Conservation (phyloP, 192 early-diverging fungal genomes). For the Endogone sp. region DNA sequence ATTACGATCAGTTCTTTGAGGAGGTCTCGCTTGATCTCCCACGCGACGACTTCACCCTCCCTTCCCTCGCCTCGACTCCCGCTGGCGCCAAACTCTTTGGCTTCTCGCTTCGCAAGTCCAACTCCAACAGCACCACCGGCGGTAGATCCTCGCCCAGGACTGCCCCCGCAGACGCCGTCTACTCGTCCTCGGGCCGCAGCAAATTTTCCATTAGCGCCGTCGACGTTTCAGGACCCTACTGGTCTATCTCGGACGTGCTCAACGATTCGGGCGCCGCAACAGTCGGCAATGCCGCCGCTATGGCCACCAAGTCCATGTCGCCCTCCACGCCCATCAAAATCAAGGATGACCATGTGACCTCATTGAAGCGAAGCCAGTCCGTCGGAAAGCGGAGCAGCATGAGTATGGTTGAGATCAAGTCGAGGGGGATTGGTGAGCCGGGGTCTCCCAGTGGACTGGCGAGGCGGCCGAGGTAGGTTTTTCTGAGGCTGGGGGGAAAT, state of each 20-base stretch:
- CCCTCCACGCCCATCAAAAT: not conserved
- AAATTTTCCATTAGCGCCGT: conserved; percentile 1
- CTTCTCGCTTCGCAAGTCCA: conserved; percentile 19
- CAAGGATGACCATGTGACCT: not conserved
- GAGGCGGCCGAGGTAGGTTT: conserved; percentile 25
- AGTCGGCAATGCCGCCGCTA: not conserved
- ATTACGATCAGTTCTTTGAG: conserved; percentile 36
- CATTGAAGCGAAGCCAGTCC: not conserved
- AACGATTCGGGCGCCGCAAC: not conserved
- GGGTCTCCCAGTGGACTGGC: conserved; percentile 6
- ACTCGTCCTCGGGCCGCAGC: not conserved
- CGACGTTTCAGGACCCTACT: conserved; percentile 30
- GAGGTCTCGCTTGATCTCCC: conserved; percentile 36
- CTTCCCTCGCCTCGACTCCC: not conserved
- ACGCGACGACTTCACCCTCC: conserved; percentile 8
- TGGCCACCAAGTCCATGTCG: not conserved
- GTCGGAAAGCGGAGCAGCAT: not conserved
- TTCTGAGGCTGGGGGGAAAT: not conserved
- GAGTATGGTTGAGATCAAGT: not conserved
- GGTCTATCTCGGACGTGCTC: conserved; percentile 26
- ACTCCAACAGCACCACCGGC: not conserved
- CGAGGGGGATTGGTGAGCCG: too few species aligned
- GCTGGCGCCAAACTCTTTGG: conserved; percentile 18
- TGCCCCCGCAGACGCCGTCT: not conserved
- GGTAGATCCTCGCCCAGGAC: too few species aligned